Evolutionary conservation across 345 rosid genomes (phyloP).

Genomic region (Schrenkiella parvula): DNA sequence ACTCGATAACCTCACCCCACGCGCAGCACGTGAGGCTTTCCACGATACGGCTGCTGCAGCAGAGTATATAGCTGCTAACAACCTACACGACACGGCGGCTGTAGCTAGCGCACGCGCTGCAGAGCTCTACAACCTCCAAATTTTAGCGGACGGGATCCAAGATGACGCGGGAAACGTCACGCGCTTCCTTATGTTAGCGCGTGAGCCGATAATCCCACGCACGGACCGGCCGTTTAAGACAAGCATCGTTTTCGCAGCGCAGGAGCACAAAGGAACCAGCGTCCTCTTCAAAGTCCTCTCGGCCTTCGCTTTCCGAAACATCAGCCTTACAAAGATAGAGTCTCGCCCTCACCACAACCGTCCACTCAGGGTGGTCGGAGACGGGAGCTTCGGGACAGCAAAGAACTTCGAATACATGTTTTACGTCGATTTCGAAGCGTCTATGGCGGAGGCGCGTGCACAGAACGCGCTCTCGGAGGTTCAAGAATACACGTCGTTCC

Average conservation of each 20-base stretch:
- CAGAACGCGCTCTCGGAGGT: slow-evolving; percentile 97
- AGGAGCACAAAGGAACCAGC: slow-evolving; percentile 86
- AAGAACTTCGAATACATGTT: slow-evolving; percentile 96
- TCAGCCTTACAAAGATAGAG: slow-evolving; percentile 86
- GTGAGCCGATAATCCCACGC: slow-evolving; percentile 94
- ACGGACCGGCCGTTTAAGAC: slow-evolving; percentile 95
- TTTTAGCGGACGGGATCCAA: slow-evolving; percentile 84
- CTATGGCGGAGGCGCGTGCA: slow-evolving; percentile 92
- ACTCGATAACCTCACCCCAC: slow-evolving; percentile 61
- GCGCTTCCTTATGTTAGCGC: slow-evolving; percentile 88
- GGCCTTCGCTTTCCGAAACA: slow-evolving; percentile 88
- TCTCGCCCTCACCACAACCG: slow-evolving; percentile 85
- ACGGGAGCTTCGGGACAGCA: slow-evolving; percentile 74
- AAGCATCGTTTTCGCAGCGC: slow-evolving; percentile 95
- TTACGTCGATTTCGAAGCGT: slow-evolving; percentile 91
- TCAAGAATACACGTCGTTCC: slow-evolving; percentile 94
- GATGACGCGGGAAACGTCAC: slow-evolving; percentile 88
- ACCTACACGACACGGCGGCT: slow-evolving; percentile 82
- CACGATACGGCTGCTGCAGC: slow-evolving; percentile 97
- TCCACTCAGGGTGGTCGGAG: slow-evolving; percentile 80
- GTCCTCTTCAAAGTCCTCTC: slow-evolving; percentile 89
- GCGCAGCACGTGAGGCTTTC: slow-evolving; percentile 78
- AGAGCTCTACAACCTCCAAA: slow-evolving; percentile 65
- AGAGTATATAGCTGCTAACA: slow-evolving; percentile 63
- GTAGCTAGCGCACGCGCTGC: slow-evolving; percentile 94